phyloP scores from a whole-genome alignment of 2,329 filamentous ascomycete species.

The Drechslerella stenobrocha region DNA sequence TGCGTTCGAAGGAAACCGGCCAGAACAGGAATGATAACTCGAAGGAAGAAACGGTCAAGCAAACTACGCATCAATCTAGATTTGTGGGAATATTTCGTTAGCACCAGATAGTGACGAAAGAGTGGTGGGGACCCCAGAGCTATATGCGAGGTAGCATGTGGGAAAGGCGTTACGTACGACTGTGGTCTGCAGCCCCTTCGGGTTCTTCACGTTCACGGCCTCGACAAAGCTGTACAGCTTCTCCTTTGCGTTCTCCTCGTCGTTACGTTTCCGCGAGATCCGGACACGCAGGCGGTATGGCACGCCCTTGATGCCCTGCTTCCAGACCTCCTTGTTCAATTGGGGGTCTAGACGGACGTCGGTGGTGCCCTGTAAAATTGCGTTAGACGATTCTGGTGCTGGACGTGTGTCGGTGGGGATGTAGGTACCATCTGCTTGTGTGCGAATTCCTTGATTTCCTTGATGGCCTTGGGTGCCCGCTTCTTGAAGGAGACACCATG shows the following conservation, averaged over 20 bases:
- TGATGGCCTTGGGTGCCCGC: slow-evolving; percentile 96
- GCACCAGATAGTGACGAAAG: too few relatives aligned
- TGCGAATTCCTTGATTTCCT: slow-evolving; percentile 98
- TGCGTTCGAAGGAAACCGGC: slow-evolving; percentile 36
- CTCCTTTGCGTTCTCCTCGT: slow-evolving; percentile 99
- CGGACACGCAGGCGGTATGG: slow-evolving; percentile 95
- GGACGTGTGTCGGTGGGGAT: neutral
- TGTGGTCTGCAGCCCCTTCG: slow-evolving; percentile 93
- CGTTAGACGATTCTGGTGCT: slow-evolving; percentile 10
- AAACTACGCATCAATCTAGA: slow-evolving; percentile 43
- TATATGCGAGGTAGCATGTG: too few relatives aligned
- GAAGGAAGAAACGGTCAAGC: slow-evolving; percentile 11
- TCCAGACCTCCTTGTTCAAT: slow-evolving; percentile 99
- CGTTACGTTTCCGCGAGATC: slow-evolving; percentile 99
- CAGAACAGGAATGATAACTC: slow-evolving; percentile 27
- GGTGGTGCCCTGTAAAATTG: slow-evolving; percentile 73
- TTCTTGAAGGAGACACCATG: slow-evolving; percentile 99
- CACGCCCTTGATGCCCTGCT: slow-evolving; percentile 97
- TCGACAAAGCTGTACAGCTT: slow-evolving; percentile 99
- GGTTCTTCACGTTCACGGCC: slow-evolving; percentile 99
- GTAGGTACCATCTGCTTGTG: slow-evolving; percentile 88
- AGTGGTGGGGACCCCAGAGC: too few relatives aligned
- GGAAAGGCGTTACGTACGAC: slow-evolving; percentile 63
- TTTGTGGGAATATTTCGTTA: too few relatives aligned
- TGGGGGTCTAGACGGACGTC: slow-evolving; percentile 98